Evolutionary conservation across 1,284 basidiomycete species (phyloP).

Genomic region (Albatrellus sp.): DNA sequence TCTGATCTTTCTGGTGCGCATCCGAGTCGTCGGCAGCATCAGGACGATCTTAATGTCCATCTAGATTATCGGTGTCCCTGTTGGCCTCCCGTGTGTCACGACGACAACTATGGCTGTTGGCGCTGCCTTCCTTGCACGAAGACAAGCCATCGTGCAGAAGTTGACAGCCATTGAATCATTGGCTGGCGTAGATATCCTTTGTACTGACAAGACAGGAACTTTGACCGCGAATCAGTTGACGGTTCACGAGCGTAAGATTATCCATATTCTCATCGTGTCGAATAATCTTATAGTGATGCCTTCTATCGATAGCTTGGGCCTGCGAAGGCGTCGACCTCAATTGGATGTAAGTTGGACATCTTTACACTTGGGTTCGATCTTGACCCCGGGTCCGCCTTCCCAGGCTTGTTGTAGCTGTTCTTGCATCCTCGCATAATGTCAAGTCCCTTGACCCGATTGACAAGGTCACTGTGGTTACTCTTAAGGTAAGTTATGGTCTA

Average conservation of each 20-base stretch:
- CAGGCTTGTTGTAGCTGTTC: constrained; percentile 24
- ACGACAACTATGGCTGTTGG: constrained; percentile 41
- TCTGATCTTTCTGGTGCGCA: constrained; percentile 24
- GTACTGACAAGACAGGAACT: constrained; percentile 45
- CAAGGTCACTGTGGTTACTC: constrained; percentile 38
- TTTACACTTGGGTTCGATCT: not conserved
- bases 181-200: constrained; percentile 44
- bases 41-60: not conserved
- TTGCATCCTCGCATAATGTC: constrained; percentile 42
- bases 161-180: constrained; percentile 45
- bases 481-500: constrained; percentile 20
- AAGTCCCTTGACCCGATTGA: constrained; percentile 43
- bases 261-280: constrained; percentile 23
- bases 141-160: constrained; percentile 49
- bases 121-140: constrained; percentile 39
- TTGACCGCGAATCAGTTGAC: constrained; percentile 47
- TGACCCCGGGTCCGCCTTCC: not conserved
- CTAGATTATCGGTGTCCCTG: constrained; percentile 37
- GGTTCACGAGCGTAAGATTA: constrained; percentile 28
- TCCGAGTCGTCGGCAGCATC: not conserved
- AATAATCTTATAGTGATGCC: constrained; percentile 28
- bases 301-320: constrained; percentile 22
- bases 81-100: constrained; percentile 32
- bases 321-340: constrained; percentile 15
- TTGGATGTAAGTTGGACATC: constrained; percentile 14